Conservation (phyloP, 805 yeast genomes). For the Lachancea mirantina region DNA sequence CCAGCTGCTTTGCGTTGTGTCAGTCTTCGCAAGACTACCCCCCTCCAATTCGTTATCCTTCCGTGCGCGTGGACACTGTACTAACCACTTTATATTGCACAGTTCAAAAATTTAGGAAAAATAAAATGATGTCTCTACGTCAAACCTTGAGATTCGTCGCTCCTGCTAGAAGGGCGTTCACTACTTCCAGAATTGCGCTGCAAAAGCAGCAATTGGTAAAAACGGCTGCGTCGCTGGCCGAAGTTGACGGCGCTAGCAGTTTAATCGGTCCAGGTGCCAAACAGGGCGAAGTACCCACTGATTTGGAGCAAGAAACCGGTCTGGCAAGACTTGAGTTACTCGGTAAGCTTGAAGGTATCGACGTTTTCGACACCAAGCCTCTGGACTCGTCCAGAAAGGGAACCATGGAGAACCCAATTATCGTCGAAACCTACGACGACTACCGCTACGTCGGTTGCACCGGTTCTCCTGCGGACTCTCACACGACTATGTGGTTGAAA, state of each 20-base stretch:
- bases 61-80: too few species aligned
- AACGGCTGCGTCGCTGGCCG: constrained; percentile 63
- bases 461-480: constrained; percentile 91
- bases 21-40: background rate
- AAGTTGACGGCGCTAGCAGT: constrained; percentile 70
- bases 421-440: constrained; percentile 85
- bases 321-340: constrained; percentile 91
- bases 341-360: constrained; percentile 93
- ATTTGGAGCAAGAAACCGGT: constrained; percentile 96
- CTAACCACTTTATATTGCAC: too few species aligned
- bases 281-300: constrained; percentile 82
- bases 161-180: constrained; percentile 31
- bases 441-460: constrained; percentile 96
- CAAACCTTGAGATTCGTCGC: constrained; percentile 26
- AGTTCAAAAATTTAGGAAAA: too few species aligned
- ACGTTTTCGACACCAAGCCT: constrained; percentile 83
- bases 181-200: constrained; percentile 26
- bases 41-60: too few species aligned
- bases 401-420: constrained; percentile 80
- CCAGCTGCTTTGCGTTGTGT: background rate
- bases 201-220: constrained; percentile 38
- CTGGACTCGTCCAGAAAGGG: constrained; percentile 85
- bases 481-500: constrained; percentile 85
- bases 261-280: constrained; percentile 89
- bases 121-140: constrained; percentile 33